phyloP scores from a whole-genome alignment of 768 basidiomycete species.

The Heimioporus sp. region DNA sequence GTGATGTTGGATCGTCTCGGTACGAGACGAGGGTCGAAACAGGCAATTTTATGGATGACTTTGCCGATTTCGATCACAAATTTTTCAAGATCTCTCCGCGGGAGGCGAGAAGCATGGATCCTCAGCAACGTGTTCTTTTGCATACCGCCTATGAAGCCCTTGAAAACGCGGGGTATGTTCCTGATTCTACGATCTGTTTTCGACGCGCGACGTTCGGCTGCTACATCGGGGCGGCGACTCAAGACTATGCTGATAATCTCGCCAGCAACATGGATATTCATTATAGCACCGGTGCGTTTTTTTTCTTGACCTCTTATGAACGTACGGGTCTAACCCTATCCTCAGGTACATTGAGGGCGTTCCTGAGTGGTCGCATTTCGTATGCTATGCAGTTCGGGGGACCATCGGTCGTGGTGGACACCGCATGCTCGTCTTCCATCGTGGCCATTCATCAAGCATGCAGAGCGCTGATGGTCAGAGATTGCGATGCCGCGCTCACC shows the following conservation, averaged over 20 bases:
- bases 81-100: slow-evolving; percentile 75
- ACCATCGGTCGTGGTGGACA: slow-evolving; percentile 70
- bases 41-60: slow-evolving; percentile 62
- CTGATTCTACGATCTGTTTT: slow-evolving; percentile 51
- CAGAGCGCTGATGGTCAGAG: slow-evolving; percentile 58
- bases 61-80: slow-evolving; percentile 62
- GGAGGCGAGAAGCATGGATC: slow-evolving; percentile 75
- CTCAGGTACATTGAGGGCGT: slow-evolving; percentile 60
- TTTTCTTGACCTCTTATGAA: slow-evolving; percentile 2
- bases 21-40: slow-evolving; percentile 50
- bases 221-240: slow-evolving; percentile 67
- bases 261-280: slow-evolving; percentile 63
- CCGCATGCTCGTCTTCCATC: slow-evolving; percentile 71
- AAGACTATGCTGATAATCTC: slow-evolving; percentile 69
- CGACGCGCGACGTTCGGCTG: slow-evolving; percentile 57
- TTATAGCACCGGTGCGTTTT: slow-evolving; percentile 57
- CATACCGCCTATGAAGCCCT: slow-evolving; percentile 67
- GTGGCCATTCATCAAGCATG: slow-evolving; percentile 69
- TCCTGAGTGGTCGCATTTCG: slow-evolving; percentile 70
- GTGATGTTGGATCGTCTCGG: slow-evolving; percentile 24
- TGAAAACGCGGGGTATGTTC: slow-evolving; percentile 69
- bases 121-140: slow-evolving; percentile 68
- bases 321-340: background rate
- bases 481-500: slow-evolving; percentile 68
- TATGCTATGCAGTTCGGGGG: slow-evolving; percentile 67